Conservation (phyloP, 345 rosid genomes). For the Eucalyptus marginata region DNA sequence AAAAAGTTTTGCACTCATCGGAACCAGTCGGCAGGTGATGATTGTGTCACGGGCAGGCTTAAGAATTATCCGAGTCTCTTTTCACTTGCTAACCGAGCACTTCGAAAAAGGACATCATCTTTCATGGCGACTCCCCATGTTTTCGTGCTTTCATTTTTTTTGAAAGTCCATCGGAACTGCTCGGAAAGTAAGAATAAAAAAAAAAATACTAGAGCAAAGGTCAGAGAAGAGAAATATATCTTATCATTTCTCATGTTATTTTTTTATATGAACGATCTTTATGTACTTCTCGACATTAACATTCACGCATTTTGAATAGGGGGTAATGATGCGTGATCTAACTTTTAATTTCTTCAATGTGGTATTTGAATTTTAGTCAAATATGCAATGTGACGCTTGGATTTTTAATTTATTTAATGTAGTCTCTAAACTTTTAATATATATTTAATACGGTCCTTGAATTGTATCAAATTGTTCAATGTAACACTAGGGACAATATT, state of each 20-base stretch:
- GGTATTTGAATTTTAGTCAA: rapidly evolving
- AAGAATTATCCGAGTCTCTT: background rate
- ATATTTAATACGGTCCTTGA: too few species aligned
- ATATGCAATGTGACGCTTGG: rapidly evolving
- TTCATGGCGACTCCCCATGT: background rate
- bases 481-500: too few species aligned
- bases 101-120: background rate
- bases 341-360: rapidly evolving
- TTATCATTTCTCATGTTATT: too few species aligned
- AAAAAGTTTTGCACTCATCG: background rate
- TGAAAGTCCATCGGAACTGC: background rate
- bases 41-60: background rate
- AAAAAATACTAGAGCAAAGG: background rate
- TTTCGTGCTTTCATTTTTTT: too few species aligned
- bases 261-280: too few species aligned
- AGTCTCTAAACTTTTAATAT: rapidly evolving
- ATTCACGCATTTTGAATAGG: too few species aligned
- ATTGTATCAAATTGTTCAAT: too few species aligned
- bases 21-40: background rate
- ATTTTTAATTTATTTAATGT: too few species aligned
- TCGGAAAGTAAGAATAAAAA: background rate
- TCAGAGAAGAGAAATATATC: background rate
- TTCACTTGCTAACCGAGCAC: background rate
- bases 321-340: too few species aligned
- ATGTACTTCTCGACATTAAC: too few species aligned